A percentile compares a stretch with the other conserved stretches of the same genome.
Conservation (phyloP, 2,329 filamentous ascomycete genomes). For the Cladosporium sp. region DNA sequence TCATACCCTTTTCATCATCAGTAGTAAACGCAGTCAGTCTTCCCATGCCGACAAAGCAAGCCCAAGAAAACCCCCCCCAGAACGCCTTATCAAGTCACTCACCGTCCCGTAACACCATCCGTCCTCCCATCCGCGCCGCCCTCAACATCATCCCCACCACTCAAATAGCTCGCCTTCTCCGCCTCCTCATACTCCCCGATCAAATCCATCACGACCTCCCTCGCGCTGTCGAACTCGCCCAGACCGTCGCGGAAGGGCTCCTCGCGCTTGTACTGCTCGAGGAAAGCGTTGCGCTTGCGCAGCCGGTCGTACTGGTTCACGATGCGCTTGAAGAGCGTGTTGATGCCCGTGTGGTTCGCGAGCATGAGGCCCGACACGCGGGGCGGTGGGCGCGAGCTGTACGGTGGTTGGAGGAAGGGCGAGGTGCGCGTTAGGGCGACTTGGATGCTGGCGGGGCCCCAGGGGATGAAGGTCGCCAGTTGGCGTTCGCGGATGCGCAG, state of each 20-base stretch:
- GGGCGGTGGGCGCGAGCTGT: slow-evolving; percentile 80
- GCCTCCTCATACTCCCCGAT: slow-evolving; percentile 96
- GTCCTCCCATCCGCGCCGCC: slow-evolving; percentile 33
- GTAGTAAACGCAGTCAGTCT: neutral
- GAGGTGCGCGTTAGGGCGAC: slow-evolving; percentile 95
- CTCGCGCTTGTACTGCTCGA: slow-evolving; percentile 95
- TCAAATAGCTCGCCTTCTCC: slow-evolving; percentile 85
- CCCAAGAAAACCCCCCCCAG: neutral
- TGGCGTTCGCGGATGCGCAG: slow-evolving; percentile 91
- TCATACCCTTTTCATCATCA: neutral
- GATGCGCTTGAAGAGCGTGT: slow-evolving; percentile 94
- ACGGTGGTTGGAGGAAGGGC: slow-evolving; percentile 91
- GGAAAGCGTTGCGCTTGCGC: slow-evolving; percentile 93
- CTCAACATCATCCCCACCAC: slow-evolving; percentile 34
- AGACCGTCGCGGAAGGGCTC: slow-evolving; percentile 88
- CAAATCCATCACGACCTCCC: slow-evolving; percentile 84
- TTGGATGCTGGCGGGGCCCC: slow-evolving; percentile 96
- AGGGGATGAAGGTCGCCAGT: slow-evolving; percentile 94
- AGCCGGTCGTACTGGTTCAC: slow-evolving; percentile 89
- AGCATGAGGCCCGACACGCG: slow-evolving; percentile 96
- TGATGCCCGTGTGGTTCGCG: slow-evolving; percentile 95
- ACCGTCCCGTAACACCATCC: slow-evolving; percentile 42
- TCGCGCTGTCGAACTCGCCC: slow-evolving; percentile 90
- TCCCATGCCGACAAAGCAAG: neutral
- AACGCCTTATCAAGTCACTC: slow-evolving; percentile 10